Conservation (phyloP, 1,284 basidiomycete genomes). For the Sporisorium reilianum region DNA sequence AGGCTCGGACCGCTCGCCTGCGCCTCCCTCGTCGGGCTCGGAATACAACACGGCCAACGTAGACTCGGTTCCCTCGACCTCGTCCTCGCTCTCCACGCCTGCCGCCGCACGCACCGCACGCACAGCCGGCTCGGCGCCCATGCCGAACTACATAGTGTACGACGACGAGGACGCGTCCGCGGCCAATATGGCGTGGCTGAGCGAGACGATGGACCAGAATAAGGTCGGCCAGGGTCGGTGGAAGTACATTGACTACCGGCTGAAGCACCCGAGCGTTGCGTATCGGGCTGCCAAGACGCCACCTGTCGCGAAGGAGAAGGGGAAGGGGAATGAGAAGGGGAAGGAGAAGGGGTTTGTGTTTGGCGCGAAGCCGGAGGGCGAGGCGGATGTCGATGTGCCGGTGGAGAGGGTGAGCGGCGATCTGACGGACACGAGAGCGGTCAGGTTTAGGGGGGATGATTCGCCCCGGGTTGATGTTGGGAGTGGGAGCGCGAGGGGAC, state of each 20-base stretch:
- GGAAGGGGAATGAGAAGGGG: neutral
- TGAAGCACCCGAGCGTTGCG: neutral
- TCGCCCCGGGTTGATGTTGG: too few species aligned
- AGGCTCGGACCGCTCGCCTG: neutral
- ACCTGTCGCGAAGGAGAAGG: too few species aligned
- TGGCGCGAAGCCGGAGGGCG: too few species aligned
- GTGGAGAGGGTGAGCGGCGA: conserved; percentile 5
- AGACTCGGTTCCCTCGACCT: too few species aligned
- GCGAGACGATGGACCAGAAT: neutral
- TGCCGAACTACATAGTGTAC: conserved; percentile 6
- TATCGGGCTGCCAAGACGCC: neutral
- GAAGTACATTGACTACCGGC: neutral
- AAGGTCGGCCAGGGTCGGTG: neutral
- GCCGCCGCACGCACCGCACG: neutral
- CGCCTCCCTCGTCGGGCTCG: neutral
- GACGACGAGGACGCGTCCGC: conserved; percentile 20
- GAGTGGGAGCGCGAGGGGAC: neutral
- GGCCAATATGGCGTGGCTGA: conserved; percentile 10
- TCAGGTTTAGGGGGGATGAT: too few species aligned
- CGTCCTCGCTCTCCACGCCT: too few species aligned
- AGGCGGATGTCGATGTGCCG: neutral
- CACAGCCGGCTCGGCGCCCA: too few species aligned
- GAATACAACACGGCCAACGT: neutral
- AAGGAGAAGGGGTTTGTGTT: neutral
- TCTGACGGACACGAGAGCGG: neutral